phyloP scores from a whole-genome alignment of 768 basidiomycete species.

The Leccinum sublutescens region DNA sequence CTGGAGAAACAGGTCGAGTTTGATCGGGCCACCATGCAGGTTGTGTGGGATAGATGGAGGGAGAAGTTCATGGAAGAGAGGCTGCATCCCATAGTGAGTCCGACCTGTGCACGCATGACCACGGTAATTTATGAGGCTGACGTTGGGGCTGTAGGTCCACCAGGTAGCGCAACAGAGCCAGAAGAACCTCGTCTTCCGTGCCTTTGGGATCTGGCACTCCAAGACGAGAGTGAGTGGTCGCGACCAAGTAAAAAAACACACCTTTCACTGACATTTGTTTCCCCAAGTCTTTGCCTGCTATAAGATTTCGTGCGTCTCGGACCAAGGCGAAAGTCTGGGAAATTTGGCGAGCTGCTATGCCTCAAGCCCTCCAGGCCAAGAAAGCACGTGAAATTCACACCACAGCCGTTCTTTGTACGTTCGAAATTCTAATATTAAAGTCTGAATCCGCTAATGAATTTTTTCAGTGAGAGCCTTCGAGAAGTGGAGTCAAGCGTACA shows the following conservation, averaged over 20 bases:
- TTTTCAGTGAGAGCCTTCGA: slow-evolving; percentile 49
- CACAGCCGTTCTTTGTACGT: slow-evolving; percentile 56
- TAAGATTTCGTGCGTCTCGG: slow-evolving; percentile 67
- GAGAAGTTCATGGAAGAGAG: slow-evolving; percentile 65
- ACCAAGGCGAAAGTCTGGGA: slow-evolving; percentile 62
- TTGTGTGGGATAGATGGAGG: slow-evolving; percentile 79
- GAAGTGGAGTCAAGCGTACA: slow-evolving; percentile 68
- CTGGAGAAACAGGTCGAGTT: slow-evolving; percentile 64
- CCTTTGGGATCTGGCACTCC: slow-evolving; percentile 72
- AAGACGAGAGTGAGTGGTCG: slow-evolving; percentile 59
- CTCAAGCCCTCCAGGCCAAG: slow-evolving; percentile 62
- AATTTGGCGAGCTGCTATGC: slow-evolving; percentile 68
- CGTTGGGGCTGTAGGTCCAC: slow-evolving; percentile 30
- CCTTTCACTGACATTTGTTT: slow-evolving; percentile 9
- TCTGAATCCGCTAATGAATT: slow-evolving; percentile 9
- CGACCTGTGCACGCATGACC: neutral
- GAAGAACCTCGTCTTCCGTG: slow-evolving; percentile 59
- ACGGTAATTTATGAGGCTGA: slow-evolving; percentile 5
- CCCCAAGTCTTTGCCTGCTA: slow-evolving; percentile 72
- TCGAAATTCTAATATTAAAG: slow-evolving; percentile 1
- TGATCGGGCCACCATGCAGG: slow-evolving; percentile 46
- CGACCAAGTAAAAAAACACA: neutral
- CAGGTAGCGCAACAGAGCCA: slow-evolving; percentile 57
- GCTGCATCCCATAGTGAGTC: slow-evolving; percentile 61
- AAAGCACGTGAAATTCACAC: slow-evolving; percentile 63